These are phyloP conservation scores for Chaetomium tenue DNA, from an alignment of 495 filamentous ascomycete species.

Conservation along the genomic window DNA sequence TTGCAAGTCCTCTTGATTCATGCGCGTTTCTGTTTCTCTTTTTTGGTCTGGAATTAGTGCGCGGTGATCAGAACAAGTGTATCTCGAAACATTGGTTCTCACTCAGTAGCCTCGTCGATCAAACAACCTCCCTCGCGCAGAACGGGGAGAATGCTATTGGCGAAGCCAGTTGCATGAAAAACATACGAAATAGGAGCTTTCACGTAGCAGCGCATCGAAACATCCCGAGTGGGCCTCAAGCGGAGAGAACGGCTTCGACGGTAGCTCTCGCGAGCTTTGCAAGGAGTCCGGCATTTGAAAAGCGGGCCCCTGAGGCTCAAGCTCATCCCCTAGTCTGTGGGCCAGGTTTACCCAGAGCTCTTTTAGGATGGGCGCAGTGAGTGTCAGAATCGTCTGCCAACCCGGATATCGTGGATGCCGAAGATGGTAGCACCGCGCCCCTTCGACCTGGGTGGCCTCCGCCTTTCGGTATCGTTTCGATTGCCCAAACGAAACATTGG, in stretches of 20 bases:
- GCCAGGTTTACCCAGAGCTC: background rate
- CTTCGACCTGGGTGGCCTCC: background rate
- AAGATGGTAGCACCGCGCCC: background rate
- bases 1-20: background rate
- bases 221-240: background rate
- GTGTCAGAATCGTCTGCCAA: background rate
- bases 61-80: background rate
- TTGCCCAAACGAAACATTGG: background rate
- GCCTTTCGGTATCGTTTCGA: background rate
- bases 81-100: background rate
- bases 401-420: constrained; percentile 6
- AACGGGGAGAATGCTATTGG: background rate
- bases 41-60: background rate
- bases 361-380: background rate
- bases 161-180: constrained; percentile 1
- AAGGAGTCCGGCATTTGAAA: background rate
- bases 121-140: background rate
- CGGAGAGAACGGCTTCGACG: background rate
- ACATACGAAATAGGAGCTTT: background rate
- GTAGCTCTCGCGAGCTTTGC: background rate
- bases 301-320: background rate
- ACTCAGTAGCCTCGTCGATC: constrained; percentile 3
- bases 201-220: background rate
- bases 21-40: background rate
- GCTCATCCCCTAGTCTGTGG: background rate